Evolutionary conservation across 192 early-diverging fungal genomes (phyloP).

Genomic region (Gaertneriomyces semiglobifer): DNA sequence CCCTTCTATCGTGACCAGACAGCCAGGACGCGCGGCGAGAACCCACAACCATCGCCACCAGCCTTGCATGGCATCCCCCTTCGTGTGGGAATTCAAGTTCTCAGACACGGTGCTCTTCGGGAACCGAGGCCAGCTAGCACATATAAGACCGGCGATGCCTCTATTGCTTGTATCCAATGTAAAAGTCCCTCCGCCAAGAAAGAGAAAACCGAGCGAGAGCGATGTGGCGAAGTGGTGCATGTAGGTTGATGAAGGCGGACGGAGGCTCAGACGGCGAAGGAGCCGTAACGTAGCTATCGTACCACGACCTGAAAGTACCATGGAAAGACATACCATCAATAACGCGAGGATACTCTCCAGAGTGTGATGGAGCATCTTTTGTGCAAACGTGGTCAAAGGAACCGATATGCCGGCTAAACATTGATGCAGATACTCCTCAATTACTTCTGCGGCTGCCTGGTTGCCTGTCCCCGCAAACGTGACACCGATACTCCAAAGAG

Average conservation of each 20-base stretch:
- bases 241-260: constrained; percentile 35
- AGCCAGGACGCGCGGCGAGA: constrained; percentile 65
- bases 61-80: neutral
- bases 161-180: constrained; percentile 64
- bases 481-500: constrained; percentile 65
- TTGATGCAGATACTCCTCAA: constrained; percentile 53
- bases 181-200: constrained; percentile 61
- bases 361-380: constrained; percentile 61
- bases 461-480: constrained; percentile 60
- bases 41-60: constrained; percentile 75
- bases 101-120: constrained; percentile 57
- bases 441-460: constrained; percentile 41
- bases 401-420: neutral
- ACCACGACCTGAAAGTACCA: constrained; percentile 82
- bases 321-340: constrained; percentile 52
- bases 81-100: constrained; percentile 61
- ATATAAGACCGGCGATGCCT: constrained; percentile 65
- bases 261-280: constrained; percentile 54
- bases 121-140: constrained; percentile 65
- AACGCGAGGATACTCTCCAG: constrained; percentile 70
- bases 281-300: constrained; percentile 58
- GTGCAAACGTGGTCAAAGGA: constrained; percentile 48
- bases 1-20: constrained; percentile 67
- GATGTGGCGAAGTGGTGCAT: constrained; percentile 68
- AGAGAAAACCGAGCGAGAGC: constrained; percentile 77